Conservation (phyloP, 768 basidiomycete genomes). For the Leccinum aurantiacum region DNA sequence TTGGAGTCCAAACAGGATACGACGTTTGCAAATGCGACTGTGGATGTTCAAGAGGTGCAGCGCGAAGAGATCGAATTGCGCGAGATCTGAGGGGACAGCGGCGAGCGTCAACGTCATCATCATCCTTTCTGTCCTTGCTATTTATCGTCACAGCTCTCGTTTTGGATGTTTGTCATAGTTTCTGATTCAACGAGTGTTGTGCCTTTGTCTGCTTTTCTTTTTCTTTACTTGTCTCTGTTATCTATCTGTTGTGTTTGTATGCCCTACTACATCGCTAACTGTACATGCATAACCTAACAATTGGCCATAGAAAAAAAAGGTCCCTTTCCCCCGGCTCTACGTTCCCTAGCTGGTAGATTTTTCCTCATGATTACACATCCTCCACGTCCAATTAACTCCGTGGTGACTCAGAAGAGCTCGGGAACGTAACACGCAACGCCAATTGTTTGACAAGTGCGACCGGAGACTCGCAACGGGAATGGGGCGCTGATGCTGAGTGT, state of each 20-base stretch:
- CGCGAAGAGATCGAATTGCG: slow-evolving; percentile 40
- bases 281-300: neutral
- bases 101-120: neutral
- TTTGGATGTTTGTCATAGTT: neutral
- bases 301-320: neutral
- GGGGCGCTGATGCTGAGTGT: no score
- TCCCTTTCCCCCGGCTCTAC: neutral
- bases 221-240: neutral
- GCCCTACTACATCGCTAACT: neutral
- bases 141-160: neutral
- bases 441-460: no score
- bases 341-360: neutral
- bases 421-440: no score
- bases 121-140: no score
- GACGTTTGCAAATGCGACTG: neutral
- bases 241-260: neutral
- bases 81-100: neutral
- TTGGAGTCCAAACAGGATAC: slow-evolving; percentile 15
- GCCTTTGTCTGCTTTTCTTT: neutral
- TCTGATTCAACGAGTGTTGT: neutral
- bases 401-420: no score
- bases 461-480: neutral
- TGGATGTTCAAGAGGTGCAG: slow-evolving; percentile 65
- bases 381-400: no score
- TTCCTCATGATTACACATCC: no score